Percentiles rank a stretch among this genome's conserved stretches.
phyloP scores from a whole-genome alignment of 2,329 filamentous ascomycete species.

The Monosporascus sp. region DNA sequence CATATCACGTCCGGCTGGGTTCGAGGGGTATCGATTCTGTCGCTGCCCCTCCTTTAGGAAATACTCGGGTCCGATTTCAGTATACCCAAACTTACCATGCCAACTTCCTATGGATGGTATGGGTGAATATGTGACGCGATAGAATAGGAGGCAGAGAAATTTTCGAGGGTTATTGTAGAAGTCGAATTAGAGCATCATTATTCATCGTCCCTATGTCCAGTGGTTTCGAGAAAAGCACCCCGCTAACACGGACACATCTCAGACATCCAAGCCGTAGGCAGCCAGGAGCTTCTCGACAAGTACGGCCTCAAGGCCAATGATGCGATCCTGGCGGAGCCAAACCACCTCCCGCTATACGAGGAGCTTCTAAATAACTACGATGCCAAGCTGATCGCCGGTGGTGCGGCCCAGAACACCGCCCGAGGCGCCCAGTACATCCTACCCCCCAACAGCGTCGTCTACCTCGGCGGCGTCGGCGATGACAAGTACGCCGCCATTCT shows the following conservation, averaged over 20 bases:
- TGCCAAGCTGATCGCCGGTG: slow-evolving; percentile 91
- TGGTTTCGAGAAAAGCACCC: not conserved
- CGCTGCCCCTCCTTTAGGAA: too few species aligned
- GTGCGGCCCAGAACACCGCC: slow-evolving; percentile 95
- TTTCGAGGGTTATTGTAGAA: too few species aligned
- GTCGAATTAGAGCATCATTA: too few species aligned
- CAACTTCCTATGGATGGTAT: too few species aligned
- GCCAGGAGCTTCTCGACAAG: slow-evolving; percentile 81
- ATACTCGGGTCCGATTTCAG: too few species aligned
- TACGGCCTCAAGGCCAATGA: slow-evolving; percentile 94
- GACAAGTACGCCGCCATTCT: slow-evolving; percentile 94
- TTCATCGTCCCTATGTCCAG: too few species aligned
- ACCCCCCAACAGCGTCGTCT: slow-evolving; percentile 81
- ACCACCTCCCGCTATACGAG: slow-evolving; percentile 86
- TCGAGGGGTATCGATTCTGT: too few species aligned
- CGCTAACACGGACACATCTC: not conserved
- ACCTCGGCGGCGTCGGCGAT: slow-evolving; percentile 87
- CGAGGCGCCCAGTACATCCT: slow-evolving; percentile 96
- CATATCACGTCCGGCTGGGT: too few species aligned
- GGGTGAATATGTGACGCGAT: too few species aligned
- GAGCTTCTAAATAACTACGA: slow-evolving; percentile 89
- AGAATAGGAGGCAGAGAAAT: too few species aligned
- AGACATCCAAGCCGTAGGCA: slow-evolving; percentile 88
- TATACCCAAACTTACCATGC: too few species aligned
- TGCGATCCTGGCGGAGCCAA: slow-evolving; percentile 89